Evolutionary conservation across 306 rosid genomes (phyloP), one percentile per base, ranked within the genome.

Genomic region (Rosa multiflora): DNA sequence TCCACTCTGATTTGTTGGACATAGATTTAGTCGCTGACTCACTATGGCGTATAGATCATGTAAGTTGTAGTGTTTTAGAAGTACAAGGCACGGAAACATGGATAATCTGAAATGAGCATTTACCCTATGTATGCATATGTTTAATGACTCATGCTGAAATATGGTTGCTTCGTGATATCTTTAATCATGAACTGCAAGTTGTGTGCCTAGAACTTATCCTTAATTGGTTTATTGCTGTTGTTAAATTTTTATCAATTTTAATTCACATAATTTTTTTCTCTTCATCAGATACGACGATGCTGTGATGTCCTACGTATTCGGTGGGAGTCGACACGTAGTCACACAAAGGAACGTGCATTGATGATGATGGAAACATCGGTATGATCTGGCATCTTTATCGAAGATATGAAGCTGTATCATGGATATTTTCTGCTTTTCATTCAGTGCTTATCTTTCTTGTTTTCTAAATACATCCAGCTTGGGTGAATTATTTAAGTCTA

Each of bases 271-370:
- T 46, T 62, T 49, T 4, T 82, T 78, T 39, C 76, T 32, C 51
- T 76, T 78, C 76, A 87, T 83, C 78, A 94, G 99, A 83, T 94
- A 80, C 81, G 80, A 20, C 62, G 84, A 81, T 89, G 87, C 78
- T 86, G 97, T 72, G 89, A 92, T 76, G 82, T 85, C 78, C 83
- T 94, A 79, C 99, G 99, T 64, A 85, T 92, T 74, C 91, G 97
- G 80, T 94, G 97, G 99, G 99, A 94, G 86, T 91, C 95, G 1
- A 78, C 89, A 58, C 97, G 99, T 44, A 91, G 89, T 85, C 97
- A 93, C 76, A 94, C 99, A 17, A 94, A 85, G 89, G 95, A 89
- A 87, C 97, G 97, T 70, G 94, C 97, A 66, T 85, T 94, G 74
- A 66, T 86, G 78, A 91, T 86, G 95, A 94, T 94, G 97, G 97